phyloP scores from a whole-genome alignment of 495 filamentous ascomycete genomes.

The Neurospora sp. region DNA sequence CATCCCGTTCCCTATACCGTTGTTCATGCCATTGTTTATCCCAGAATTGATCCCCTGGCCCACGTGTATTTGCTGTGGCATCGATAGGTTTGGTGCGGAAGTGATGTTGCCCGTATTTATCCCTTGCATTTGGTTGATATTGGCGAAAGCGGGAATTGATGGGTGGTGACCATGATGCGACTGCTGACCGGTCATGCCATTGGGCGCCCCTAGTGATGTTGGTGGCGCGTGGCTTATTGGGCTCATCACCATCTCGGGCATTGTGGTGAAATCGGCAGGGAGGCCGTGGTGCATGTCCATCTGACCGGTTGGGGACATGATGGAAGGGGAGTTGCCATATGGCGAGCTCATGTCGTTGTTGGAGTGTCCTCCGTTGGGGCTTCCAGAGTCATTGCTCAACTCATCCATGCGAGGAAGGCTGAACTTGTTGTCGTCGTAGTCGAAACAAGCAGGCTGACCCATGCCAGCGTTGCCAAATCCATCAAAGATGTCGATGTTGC shows the following conservation, averaged over 20 bases:
- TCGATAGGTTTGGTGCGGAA: slow-evolving; percentile 17
- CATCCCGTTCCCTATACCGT: slow-evolving; percentile 10
- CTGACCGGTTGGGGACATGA: slow-evolving; percentile 31
- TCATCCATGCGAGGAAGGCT: slow-evolving; percentile 31
- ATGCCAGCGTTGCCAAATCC: slow-evolving; percentile 45
- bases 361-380: slow-evolving; percentile 21
- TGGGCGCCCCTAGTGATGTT: slow-evolving; percentile 18
- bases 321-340: slow-evolving; percentile 32
- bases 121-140: slow-evolving; percentile 25
- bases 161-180: slow-evolving; percentile 21
- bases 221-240: slow-evolving; percentile 31
- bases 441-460: slow-evolving; percentile 29
- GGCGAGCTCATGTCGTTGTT: slow-evolving; percentile 36
- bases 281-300: slow-evolving; percentile 26
- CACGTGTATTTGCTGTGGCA: slow-evolving; percentile 22
- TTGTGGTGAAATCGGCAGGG: slow-evolving; percentile 27
- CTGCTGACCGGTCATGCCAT: slow-evolving; percentile 26
- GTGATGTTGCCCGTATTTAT: slow-evolving; percentile 22
- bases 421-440: slow-evolving; percentile 27
- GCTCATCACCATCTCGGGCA: slow-evolving; percentile 39
- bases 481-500: slow-evolving; percentile 47
- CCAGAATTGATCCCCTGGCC: slow-evolving; percentile 22
- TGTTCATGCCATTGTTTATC: slow-evolving; percentile 18
- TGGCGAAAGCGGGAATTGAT: slow-evolving; percentile 22
- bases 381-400: slow-evolving; percentile 27